Conservation (phyloP, 257 asterid genomes). For the Nicotiana knightiana region DNA sequence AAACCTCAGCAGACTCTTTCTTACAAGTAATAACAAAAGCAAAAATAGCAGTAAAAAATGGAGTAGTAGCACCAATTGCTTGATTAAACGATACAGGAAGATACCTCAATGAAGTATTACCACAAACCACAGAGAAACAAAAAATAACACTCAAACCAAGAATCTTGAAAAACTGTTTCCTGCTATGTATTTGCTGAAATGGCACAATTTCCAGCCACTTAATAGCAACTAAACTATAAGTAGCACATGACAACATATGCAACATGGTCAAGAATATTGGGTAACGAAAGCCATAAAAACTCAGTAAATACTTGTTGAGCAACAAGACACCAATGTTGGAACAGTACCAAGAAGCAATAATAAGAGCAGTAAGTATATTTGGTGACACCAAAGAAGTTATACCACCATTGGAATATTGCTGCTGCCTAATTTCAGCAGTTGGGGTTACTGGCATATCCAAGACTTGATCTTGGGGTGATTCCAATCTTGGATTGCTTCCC, state of each 20-base stretch:
- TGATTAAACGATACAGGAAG: conserved; percentile 91
- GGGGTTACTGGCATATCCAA: conserved; percentile 88
- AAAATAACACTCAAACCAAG: conserved; percentile 65
- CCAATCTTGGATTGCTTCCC: conserved; percentile 92
- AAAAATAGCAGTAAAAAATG: conserved; percentile 87
- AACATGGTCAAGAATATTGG: conserved; percentile 92
- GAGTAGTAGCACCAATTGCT: conserved; percentile 94
- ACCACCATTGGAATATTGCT: conserved; percentile 15
- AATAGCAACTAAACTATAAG: conserved; percentile 61
- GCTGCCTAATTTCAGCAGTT: conserved; percentile 83
- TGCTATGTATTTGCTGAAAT: conserved; percentile 75
- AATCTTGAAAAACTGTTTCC: conserved; percentile 77
- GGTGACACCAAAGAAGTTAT: conserved; percentile 41
- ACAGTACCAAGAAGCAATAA: conserved; percentile 77
- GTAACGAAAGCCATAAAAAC: conserved; percentile 74
- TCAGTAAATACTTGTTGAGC: conserved; percentile 82
- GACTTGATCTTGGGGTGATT: conserved; percentile 52
- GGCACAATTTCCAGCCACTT: conserved; percentile 85
- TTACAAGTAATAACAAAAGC: conserved; percentile 74
- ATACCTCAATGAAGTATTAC: conserved; percentile 84
- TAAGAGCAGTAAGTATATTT: conserved; percentile 49
- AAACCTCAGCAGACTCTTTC: conserved; percentile 84
- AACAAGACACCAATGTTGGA: conserved; percentile 87
- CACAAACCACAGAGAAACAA: conserved; percentile 92
- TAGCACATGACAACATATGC: conserved; percentile 82